Conservation (phyloP, 2,329 filamentous ascomycete species). For the Purpureocillium takamizusanense region DNA sequence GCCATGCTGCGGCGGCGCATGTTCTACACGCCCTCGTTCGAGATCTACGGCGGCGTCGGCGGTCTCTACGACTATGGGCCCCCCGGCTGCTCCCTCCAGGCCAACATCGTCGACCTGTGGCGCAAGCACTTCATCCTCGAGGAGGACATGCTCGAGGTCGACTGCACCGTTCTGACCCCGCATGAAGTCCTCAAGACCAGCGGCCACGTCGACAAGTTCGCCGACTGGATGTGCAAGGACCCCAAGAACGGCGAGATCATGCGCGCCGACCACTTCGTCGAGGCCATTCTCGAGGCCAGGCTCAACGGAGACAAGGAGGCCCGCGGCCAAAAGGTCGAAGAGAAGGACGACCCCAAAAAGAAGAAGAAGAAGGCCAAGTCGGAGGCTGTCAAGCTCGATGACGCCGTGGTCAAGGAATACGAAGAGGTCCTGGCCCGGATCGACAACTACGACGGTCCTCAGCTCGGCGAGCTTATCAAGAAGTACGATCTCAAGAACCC, state of each 20-base stretch:
- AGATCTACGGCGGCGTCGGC: constrained; percentile 84
- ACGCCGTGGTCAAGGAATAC: constrained; percentile 80
- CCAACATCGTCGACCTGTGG: constrained; percentile 83
- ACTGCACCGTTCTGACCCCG: constrained; percentile 89
- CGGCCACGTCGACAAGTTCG: constrained; percentile 96
- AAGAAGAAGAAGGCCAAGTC: constrained; percentile 89
- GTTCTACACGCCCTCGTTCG: constrained; percentile 94
- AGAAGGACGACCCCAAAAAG: constrained; percentile 61
- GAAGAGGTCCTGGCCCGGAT: constrained; percentile 86
- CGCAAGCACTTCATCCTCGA: constrained; percentile 86
- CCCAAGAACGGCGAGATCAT: constrained; percentile 96
- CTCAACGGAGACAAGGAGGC: constrained; percentile 90
- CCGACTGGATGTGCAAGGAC: constrained; percentile 99
- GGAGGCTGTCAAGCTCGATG: constrained; percentile 77
- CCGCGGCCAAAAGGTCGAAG: constrained; percentile 70
- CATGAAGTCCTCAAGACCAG: constrained; percentile 90
- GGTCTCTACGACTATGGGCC: constrained; percentile 93
- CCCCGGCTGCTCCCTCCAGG: constrained; percentile 75
- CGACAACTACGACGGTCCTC: constrained; percentile 85
- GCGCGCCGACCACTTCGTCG: constrained; percentile 90
- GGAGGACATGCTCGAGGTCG: constrained; percentile 92
- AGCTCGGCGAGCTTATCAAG: constrained; percentile 79
- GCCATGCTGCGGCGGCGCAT: constrained; percentile 77
- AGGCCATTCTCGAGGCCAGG: constrained; percentile 81
- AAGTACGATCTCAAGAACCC: constrained; percentile 92